These are phyloP conservation scores for Citrus hindsii DNA, from an alignment of 345 rosid genomes.

Conservation along the genomic window DNA sequence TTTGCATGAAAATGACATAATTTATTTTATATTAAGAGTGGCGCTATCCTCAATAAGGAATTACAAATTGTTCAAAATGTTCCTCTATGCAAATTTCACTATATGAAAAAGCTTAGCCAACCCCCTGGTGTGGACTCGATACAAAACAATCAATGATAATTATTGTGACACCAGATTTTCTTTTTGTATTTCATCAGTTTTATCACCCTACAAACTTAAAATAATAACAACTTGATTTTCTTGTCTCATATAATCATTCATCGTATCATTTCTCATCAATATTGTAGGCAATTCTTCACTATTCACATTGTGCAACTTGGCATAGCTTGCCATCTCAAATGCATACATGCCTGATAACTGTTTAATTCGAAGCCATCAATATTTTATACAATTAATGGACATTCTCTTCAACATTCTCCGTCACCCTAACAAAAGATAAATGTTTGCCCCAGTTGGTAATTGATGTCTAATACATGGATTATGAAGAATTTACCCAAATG, in stretches of 20 bases:
- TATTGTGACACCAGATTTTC: conserved; percentile 4
- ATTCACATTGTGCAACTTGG: conserved; percentile 14
- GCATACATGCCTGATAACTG: not conserved
- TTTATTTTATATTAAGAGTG: not conserved
- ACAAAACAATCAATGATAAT: conserved; percentile 6
- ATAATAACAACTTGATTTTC: not conserved
- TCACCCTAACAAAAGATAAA: too few species aligned
- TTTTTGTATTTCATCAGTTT: not conserved
- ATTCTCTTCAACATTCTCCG: too few species aligned
- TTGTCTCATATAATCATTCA: conserved; percentile 15
- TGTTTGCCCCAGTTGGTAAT: too few species aligned
- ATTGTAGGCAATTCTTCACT: conserved; percentile 4
- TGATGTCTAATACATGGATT: too few species aligned
- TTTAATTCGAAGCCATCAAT: not conserved
- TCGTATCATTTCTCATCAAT: not conserved
- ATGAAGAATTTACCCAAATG: too few species aligned
- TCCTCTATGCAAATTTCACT: too few species aligned
- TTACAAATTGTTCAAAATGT: not conserved
- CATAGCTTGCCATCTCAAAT: not conserved
- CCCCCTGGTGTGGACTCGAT: too few species aligned
- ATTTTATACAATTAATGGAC: too few species aligned
- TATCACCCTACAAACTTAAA: not conserved
- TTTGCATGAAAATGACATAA: not conserved
- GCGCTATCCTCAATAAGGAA: not conserved
- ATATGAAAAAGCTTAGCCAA: too few species aligned